Conservation (phyloP, 1,139 yeast genomes). For the Diutina catenulata region DNA sequence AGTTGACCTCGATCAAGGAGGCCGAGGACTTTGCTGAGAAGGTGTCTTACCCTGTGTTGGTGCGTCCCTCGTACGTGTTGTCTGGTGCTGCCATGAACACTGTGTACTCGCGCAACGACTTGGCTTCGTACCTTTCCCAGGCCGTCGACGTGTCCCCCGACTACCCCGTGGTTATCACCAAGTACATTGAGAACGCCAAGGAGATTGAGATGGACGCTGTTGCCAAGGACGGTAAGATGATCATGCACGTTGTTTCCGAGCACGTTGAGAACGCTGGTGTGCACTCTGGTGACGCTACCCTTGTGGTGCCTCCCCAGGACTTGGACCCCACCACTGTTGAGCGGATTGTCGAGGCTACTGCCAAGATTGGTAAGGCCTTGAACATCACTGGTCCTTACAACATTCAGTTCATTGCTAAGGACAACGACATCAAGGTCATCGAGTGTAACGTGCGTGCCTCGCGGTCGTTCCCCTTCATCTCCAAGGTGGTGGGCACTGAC, state of each 20-base stretch:
- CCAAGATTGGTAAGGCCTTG: constrained; percentile 90
- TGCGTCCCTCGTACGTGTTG: constrained; percentile 93
- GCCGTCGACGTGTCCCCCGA: constrained; percentile 98
- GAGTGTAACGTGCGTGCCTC: constrained; percentile 99
- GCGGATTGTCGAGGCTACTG: constrained; percentile 90
- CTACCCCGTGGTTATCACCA: constrained; percentile 95
- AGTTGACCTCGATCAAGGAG: constrained; percentile 84
- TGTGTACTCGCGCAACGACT: constrained; percentile 80
- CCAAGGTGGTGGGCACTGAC: constrained; percentile 95
- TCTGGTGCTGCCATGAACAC: constrained; percentile 99
- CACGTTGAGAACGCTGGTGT: constrained; percentile 99
- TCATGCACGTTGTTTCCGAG: constrained; percentile 97
- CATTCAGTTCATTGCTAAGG: constrained; percentile 91
- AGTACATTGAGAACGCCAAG: constrained; percentile 93
- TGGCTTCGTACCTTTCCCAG: constrained; percentile 78
- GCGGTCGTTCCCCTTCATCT: constrained; percentile 96
- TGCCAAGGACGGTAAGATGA: constrained; percentile 86
- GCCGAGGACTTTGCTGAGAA: constrained; percentile 88
- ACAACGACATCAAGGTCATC: constrained; percentile 88
- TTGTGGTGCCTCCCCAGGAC: constrained; percentile 95
- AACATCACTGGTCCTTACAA: constrained; percentile 98
- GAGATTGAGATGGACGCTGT: constrained; percentile 99
- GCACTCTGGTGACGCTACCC: constrained; percentile 98
- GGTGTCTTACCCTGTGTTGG: constrained; percentile 91
- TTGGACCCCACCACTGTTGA: constrained; percentile 83